Percentiles rank a stretch among this genome's conserved stretches.
Conservation (phyloP, 75 land plant species). For the Larix kaempferi region DNA sequence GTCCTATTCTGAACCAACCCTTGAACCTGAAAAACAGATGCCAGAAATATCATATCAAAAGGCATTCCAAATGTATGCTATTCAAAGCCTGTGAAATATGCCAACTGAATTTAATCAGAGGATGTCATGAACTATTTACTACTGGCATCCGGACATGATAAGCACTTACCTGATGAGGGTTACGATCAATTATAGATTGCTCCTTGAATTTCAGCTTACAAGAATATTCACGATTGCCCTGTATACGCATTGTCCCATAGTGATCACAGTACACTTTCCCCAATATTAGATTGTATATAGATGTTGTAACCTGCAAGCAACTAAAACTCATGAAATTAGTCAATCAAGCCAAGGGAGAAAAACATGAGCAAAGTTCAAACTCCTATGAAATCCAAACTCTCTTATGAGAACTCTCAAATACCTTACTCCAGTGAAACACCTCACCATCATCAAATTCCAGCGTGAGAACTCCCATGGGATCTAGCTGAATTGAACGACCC, state of each 20-base stretch:
- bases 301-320: slow-evolving; percentile 60
- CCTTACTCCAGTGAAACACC: slow-evolving; percentile 69
- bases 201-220: slow-evolving; percentile 82
- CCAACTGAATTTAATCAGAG: neutral
- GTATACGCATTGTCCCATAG: slow-evolving; percentile 74
- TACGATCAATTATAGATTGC: slow-evolving; percentile 71
- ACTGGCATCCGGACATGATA: neutral
- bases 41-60: neutral
- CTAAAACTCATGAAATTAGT: neutral
- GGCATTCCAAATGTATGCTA: neutral
- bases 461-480: slow-evolving; percentile 54
- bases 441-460: slow-evolving; percentile 74
- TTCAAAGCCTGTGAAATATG: too few species aligned
- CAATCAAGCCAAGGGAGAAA: neutral
- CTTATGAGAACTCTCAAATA: neutral
- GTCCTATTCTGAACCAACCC: slow-evolving; percentile 52
- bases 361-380: too few species aligned
- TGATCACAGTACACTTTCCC: slow-evolving; percentile 82
- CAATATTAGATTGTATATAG: slow-evolving; percentile 71
- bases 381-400: neutral
- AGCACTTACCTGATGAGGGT: slow-evolving; percentile 69
- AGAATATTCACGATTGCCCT: slow-evolving; percentile 58
- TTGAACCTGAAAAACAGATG: slow-evolving; percentile 51
- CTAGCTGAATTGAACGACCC: slow-evolving; percentile 73
- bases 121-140: neutral